phyloP scores from a whole-genome alignment of 1,139 yeast species.

The Magnusiomyces suaveolens region DNA sequence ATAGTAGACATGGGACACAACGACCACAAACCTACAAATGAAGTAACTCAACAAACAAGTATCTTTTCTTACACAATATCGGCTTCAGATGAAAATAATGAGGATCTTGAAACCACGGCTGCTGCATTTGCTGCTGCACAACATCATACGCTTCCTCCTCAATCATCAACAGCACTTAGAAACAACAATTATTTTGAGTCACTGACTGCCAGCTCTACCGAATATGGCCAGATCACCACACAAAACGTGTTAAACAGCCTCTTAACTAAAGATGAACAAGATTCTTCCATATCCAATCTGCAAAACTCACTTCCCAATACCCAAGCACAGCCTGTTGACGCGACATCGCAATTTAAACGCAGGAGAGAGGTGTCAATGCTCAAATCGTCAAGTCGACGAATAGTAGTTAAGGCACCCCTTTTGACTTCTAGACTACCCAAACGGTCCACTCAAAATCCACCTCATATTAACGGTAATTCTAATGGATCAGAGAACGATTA shows the following conservation, averaged over 20 bases:
- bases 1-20: neutral
- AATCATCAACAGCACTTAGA: neutral
- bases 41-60: neutral
- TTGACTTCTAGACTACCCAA: neutral
- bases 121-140: neutral
- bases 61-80: neutral
- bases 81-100: neutral
- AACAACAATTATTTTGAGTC: neutral
- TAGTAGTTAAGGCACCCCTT: neutral
- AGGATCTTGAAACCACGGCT: conserved; percentile 2
- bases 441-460: neutral
- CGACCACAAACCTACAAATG: conserved; percentile 3
- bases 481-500: conserved; percentile 29
- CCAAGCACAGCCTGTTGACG: neutral
- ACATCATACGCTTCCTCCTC: conserved; percentile 9
- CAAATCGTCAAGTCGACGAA: neutral
- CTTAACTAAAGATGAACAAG: neutral
- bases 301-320: neutral
- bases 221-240: neutral
- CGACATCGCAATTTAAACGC: neutral
- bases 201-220: neutral
- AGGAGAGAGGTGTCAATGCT: neutral
- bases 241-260: neutral
- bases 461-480: neutral
- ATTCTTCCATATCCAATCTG: neutral